phyloP scores from a whole-genome alignment of 2,329 filamentous ascomycete species.

The Talaromyces atroroseus region DNA sequence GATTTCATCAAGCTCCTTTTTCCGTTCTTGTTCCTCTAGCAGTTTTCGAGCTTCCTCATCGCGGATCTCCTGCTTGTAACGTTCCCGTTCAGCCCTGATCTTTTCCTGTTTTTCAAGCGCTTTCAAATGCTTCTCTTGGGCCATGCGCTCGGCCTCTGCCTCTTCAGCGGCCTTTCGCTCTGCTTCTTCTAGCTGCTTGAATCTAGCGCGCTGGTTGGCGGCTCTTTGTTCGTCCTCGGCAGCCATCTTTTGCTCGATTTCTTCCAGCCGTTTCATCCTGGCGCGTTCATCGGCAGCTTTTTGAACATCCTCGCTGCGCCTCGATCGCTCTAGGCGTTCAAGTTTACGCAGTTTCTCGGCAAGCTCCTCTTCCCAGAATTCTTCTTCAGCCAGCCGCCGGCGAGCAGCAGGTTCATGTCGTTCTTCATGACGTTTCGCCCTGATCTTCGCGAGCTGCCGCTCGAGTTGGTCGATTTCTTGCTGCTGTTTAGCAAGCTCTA shows the following conservation, averaged over 20 bases:
- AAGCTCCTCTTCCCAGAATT: constrained; percentile 38
- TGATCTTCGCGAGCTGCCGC: constrained; percentile 25
- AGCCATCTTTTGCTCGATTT: constrained; percentile 19
- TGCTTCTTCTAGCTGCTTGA: constrained; percentile 20
- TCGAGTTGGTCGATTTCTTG: constrained; percentile 33
- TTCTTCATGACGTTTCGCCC: constrained; percentile 14
- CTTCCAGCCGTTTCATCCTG: constrained; percentile 19
- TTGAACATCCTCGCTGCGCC: constrained; percentile 30
- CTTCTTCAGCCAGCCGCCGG: constrained; percentile 31
- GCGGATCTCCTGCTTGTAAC: constrained; percentile 28
- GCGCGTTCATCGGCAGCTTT: constrained; percentile 11
- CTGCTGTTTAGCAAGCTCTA: constrained; percentile 31
- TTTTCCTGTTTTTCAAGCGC: constrained; percentile 34
- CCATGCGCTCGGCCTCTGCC: constrained; percentile 27
- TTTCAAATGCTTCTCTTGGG: constrained; percentile 26
- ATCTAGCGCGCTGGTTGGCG: constrained; percentile 14
- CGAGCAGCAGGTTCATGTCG: constrained; percentile 17
- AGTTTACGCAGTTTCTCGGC: constrained; percentile 33
- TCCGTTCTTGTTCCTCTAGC: constrained; percentile 23
- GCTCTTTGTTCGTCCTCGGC: constrained; percentile 20
- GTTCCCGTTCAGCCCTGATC: constrained; percentile 42
- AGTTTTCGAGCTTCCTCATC: constrained; percentile 43
- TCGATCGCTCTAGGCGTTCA: constrained; percentile 36
- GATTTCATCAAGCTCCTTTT: constrained; percentile 36
- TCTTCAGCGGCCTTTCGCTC: constrained; percentile 21